phyloP scores from a whole-genome alignment of 2,329 filamentous ascomycete genomes.

The Sphaerulina populicola region DNA sequence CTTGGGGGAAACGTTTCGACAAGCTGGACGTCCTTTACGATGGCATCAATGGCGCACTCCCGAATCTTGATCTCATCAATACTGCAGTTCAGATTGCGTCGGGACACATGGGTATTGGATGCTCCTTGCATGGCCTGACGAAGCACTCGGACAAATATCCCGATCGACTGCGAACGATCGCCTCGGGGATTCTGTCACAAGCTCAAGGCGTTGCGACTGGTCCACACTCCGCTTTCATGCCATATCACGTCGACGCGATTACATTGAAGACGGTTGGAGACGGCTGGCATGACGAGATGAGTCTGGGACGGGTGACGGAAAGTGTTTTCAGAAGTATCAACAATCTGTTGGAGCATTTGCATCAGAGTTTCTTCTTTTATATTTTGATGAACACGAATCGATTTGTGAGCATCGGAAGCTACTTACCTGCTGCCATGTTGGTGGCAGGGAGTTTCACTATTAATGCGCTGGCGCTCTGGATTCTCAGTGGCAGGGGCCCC shows the following conservation, averaged over 20 bases:
- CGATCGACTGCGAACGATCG: constrained; percentile 77
- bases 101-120: constrained; percentile 84
- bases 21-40: constrained; percentile 89
- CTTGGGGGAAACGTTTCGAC: constrained; percentile 71
- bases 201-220: constrained; percentile 81
- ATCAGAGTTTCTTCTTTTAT: constrained; percentile 99
- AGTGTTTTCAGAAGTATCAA: constrained; percentile 89
- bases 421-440: constrained; percentile 94
- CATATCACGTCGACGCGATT: constrained; percentile 93
- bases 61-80: constrained; percentile 93
- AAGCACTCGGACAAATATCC: constrained; percentile 66
- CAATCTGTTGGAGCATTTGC: constrained; percentile 90
- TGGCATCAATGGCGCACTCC: constrained; percentile 87
- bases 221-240: constrained; percentile 90
- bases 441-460: constrained; percentile 92
- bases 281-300: constrained; percentile 98
- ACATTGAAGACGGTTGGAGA: constrained; percentile 83
- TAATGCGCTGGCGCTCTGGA: constrained; percentile 89
- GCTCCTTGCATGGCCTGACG: constrained; percentile 79
- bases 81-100: constrained; percentile 79
- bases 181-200: constrained; percentile 87
- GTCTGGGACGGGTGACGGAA: constrained; percentile 79
- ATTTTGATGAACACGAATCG: constrained; percentile 81
- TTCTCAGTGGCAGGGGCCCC: constrained; percentile 59
- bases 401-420: constrained; percentile 97